A percentile compares a stretch with the other conserved stretches of the same genome.
Evolutionary conservation across 495 filamentous ascomycete species (phyloP).

Genomic region (Tuber magnatum): DNA sequence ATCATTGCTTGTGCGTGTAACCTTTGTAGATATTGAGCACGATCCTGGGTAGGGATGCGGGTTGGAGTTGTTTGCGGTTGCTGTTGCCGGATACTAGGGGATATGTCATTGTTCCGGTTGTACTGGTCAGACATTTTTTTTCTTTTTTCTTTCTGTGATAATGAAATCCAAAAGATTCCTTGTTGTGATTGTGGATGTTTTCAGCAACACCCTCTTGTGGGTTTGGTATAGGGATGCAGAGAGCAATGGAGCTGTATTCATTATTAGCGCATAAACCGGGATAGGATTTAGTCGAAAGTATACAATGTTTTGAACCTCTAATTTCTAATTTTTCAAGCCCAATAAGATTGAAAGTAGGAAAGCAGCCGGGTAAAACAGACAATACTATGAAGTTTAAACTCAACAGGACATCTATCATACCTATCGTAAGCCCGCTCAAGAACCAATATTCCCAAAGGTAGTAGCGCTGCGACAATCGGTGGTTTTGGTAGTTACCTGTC

Average conservation of each 20-base stretch:
- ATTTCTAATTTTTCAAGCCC: background rate
- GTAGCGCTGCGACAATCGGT: no score
- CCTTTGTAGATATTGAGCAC: background rate
- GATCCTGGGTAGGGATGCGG: background rate
- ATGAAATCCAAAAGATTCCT: background rate
- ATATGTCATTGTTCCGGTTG: background rate
- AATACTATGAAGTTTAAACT: background rate
- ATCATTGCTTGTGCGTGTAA: background rate
- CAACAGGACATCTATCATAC: background rate
- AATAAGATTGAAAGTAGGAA: background rate
- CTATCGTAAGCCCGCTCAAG: background rate
- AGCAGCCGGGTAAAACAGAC: background rate
- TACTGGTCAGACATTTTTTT: background rate
- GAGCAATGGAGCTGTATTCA: background rate
- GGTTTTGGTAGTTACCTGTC: no score
- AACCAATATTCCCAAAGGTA: background rate
- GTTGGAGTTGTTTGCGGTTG: background rate
- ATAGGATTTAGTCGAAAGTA: background rate
- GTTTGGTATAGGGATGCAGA: background rate
- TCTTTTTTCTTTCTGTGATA: background rate
- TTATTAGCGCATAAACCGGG: background rate
- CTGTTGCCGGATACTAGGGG: background rate
- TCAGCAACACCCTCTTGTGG: background rate
- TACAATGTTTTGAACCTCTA: background rate
- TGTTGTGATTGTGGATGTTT: background rate